Base-by-base conservation (phyloP, 495 filamentous ascomycete genomes). In the Penicillium daleae region DNA sequence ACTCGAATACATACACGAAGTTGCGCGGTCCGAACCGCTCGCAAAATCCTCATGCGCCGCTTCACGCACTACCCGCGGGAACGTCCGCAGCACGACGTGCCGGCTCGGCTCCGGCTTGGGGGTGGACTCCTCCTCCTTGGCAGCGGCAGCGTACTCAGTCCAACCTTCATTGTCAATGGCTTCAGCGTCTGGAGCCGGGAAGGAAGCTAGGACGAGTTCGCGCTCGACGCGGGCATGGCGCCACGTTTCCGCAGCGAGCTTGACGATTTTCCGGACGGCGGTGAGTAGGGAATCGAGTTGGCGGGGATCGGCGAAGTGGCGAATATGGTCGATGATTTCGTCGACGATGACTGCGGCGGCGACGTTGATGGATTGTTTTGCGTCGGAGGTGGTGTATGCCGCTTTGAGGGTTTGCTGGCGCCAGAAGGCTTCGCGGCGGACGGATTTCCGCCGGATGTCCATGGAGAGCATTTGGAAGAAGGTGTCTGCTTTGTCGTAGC, bases 211-310 rank as follows among this genome's bases (percentile, higher is more conserved):
- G 32, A 89, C 83, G 53, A 86, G 83, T 68, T 87, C 85, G 13
- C 84, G 78, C 66, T 89, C 86, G 52, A 89, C 82, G 1, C 86
- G 81, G 0, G 86, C 86, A 66, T 86, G 84, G 22, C 86, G 74
- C 86, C 86, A 89, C 4, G 86, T 88, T 59, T 89, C 86, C 0
- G 86, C 84, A 0, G 86, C 86, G 6, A 85, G 78, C 60, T 89
- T 89, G 22, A 89, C 86, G 50, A 88, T 85, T 56, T 82, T 80
- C 27, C 82, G 75, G 10, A 89, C 81, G 9, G 76, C 80, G 1
- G 71, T 77, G 13, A 78, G 71, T 9, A 88, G 76, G 3, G 80
- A 70, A 35, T 89, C 85, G 39, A 84, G 74, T 56, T 82, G 81
- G 15, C 75, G 76, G 17, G 82, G 80, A 53, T 86, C 84, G 5